Base-by-base conservation (phyloP, 2,329 filamentous ascomycete genomes). In the Hypoxylon sp. region DNA sequence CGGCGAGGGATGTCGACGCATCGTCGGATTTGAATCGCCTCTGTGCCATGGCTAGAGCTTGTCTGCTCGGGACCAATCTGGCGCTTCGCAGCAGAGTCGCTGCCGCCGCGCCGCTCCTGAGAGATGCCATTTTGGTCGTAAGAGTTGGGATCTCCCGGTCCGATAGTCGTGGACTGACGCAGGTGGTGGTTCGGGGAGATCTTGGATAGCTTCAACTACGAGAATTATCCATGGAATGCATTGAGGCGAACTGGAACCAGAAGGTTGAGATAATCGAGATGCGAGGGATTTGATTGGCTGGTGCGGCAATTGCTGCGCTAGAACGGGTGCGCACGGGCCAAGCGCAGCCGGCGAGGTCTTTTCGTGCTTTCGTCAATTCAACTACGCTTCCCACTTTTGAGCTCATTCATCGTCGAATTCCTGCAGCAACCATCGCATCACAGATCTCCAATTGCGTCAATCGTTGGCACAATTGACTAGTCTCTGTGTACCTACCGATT, bases 111-210 rank as follows among this genome's bases (percentile, higher is more conserved):
- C 64, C 85, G 49, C 86, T 82, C 82, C 91, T 86, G 79, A 93
- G 82, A 69, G 91, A 86, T 73, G 90, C 88, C 91, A 93, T 93
- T 73, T 76, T 83, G 78, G 73, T 57, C 20, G n/a, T 54, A 17
- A 49, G 25, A 35, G 31, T 46, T 37, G 55, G 44, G 31, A 30
- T 55, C 64, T 56, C 58, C 48, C 17, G 6, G 27, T 37, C 22
- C 30, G 42, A 48, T 27, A 11, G 60, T 64, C 22, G 66, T 35
- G 35, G 49, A 14, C 56, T 44, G 33, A 49, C 31, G 53, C 27
- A 35, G 49, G 13, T 50, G 31, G 44, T 17, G 17, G n/a, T 7
- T 17, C 40, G 25, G n/a, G 27, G 30, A 6, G 35, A 35, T 22
- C 27, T 42, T 50, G 27, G 30, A 6, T 35, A 35, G 40, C 27